Base-by-base conservation (phyloP, 768 basidiomycete genomes). In the Pleurotus ostreatus region DNA sequence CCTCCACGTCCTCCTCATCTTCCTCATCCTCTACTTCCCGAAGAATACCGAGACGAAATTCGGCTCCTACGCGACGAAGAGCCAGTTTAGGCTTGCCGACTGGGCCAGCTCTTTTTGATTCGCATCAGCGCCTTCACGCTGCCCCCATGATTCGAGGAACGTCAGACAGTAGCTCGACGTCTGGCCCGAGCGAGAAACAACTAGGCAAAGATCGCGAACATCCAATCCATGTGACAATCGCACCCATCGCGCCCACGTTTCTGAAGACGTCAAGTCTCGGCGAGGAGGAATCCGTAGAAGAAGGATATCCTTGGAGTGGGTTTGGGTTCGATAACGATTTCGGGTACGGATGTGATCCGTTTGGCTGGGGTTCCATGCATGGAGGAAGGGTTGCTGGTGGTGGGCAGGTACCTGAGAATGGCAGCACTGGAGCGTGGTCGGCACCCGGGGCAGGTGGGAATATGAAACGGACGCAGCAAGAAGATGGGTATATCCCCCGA, bases 251-350 rank as follows among this genome's bases (percentile, higher is more conserved):
- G 26, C 82, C 83, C 6, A 95, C 97, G 4, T 80, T 91, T 46
- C 78, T 98, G 61, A 99, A 98, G 75, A 91, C 91, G 15, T 81
- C 76, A 8, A 75, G 79, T 1, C 72, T 77, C 9, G 79, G 77
- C 5, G 79, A 82, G 51, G 63, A 63, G 5, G 68, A 66, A 56
- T 71, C 72, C 23, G 71, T 67, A 5, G 65, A 62, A 8, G 66
- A 59, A 5, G 51, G 41, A n/a, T 53, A 53, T 30, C 51, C 51
- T 7, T 80, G 80, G 79, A 78, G 79, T 55, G 70, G 77, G 2
- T 77, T 79, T 49, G 75, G 78, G 20, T 53, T 53, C 4, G 78
- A 80, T 53, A 77, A 78, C 43, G 73, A 73, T 6, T 75, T 67
- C 16, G 63, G 57, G 30, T 46, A 53, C 7, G 73, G 74, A 30